phyloP scores from a whole-genome alignment of 805 yeast genomes.

The Saturnispora sanitii region DNA sequence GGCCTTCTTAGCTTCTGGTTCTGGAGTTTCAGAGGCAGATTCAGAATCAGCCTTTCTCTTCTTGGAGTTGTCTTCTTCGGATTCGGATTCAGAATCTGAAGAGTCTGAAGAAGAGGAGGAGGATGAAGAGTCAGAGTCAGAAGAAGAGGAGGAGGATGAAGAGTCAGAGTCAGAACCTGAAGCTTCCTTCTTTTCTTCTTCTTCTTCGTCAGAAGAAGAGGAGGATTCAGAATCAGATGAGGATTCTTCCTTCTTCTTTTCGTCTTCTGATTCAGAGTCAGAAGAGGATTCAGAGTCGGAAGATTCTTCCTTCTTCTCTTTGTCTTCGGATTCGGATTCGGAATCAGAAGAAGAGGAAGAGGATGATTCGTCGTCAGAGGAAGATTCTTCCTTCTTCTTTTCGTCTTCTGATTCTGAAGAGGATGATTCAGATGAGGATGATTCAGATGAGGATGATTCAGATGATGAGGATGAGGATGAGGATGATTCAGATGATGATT shows the following conservation, averaged over 20 bases:
- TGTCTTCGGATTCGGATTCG: slow-evolving; percentile 17
- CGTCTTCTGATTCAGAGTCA: slow-evolving; percentile 10
- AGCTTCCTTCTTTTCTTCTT: slow-evolving; percentile 13
- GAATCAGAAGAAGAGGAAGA: slow-evolving; percentile 21
- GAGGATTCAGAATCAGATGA: slow-evolving; percentile 24
- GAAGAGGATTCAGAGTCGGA: slow-evolving; percentile 18
- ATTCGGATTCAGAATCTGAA: slow-evolving; percentile 4
- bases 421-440: slow-evolving; percentile 18
- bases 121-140: slow-evolving; percentile 17
- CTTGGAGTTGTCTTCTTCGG: slow-evolving; percentile 11
- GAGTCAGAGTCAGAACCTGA: slow-evolving; percentile 18
- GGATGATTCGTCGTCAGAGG: slow-evolving; percentile 16
- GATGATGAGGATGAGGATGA: too few relatives aligned
- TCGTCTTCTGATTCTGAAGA: slow-evolving; percentile 11
- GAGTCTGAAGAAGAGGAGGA: slow-evolving; percentile 7
- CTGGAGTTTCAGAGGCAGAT: slow-evolving; percentile 21
- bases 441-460: slow-evolving; percentile 16
- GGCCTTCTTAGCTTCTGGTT: slow-evolving; percentile 42
- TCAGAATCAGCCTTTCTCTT: slow-evolving; percentile 11
- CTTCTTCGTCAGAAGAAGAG: slow-evolving; percentile 20
- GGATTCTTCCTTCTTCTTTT: slow-evolving; percentile 2
- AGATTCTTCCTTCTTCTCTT: slow-evolving; percentile 14
- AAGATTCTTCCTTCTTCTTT: too few relatives aligned
- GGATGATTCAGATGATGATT: slow-evolving; percentile 18
- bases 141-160: slow-evolving; percentile 19